Evolutionary conservation across 192 early-diverging fungal species (phyloP), one percentile per base, ranked within the genome.

Genomic region (Coemansia sp.): DNA sequence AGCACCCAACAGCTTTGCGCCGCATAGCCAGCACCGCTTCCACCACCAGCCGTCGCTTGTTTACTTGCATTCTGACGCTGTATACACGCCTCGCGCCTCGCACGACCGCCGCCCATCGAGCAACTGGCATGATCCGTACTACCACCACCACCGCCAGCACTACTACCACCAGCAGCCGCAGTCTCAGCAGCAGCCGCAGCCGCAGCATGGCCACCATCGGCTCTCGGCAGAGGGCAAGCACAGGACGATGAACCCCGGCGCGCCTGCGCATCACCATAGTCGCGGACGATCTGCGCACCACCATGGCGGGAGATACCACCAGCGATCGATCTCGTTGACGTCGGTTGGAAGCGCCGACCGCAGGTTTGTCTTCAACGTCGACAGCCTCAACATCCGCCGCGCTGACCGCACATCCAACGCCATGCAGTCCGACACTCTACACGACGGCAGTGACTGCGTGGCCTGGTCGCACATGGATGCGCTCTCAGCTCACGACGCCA

Each of bases 391-490:
- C 12, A 69, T 80, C 27, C 73, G 78, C 13, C 68, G 73, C 12
- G 69, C 55, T 1, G 68, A 80, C 46, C 69, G 78, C 7, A 66
- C 73, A 7, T 80, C 78, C 38, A 80, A 80, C 15, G 73, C 78
- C 27, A 80, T 80, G 78, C 78, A 75, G 29, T 80, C 78, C 0
- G 78, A 75, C 29, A 80, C 78, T 0, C 68, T 80, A 3, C 61
- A 63, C 13, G 36, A 80, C 31, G 78, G 78, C 5, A 72, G 70
- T 47, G 78, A 80, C 29, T 72, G 65, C 55, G 57, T 71, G 66
- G 78, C 78, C 1, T 80, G 78, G 78, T 80, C 78, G n/a, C 78
- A 80, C 13, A 66, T 67, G 62, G 78, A 80, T 22, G 73, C 60
- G n/a, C 65, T 72, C 7, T 80, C 78, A 1, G 46, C 67, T 4